phyloP scores from a whole-genome alignment of 1,139 yeast species.

The Suhomyces yuchorum region DNA sequence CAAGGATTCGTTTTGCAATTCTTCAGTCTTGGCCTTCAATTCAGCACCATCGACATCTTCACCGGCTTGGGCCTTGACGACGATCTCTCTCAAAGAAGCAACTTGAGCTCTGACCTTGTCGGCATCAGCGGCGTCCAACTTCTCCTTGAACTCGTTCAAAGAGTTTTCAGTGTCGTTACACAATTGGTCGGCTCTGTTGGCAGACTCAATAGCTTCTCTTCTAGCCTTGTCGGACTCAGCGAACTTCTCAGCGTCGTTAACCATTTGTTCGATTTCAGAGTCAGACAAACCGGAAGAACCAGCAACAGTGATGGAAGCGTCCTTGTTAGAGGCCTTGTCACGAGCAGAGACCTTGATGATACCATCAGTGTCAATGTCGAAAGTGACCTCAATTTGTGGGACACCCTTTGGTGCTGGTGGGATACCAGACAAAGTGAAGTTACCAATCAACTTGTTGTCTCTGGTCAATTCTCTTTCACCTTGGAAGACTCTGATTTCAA shows the following conservation, averaged over 20 bases:
- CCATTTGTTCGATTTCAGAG: slow-evolving; percentile 97
- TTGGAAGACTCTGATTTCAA: slow-evolving; percentile 98
- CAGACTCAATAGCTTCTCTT: slow-evolving; percentile 89
- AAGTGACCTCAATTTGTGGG: slow-evolving; percentile 97
- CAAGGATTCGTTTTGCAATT: slow-evolving; percentile 88
- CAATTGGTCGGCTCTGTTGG: slow-evolving; percentile 97
- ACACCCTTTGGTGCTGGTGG: slow-evolving; percentile 99
- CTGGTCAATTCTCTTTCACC: slow-evolving; percentile 99
- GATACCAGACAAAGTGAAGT: slow-evolving; percentile 93
- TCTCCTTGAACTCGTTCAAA: slow-evolving; percentile 90
- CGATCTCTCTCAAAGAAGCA: slow-evolving; percentile 79
- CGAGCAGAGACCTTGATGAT: slow-evolving; percentile 98
- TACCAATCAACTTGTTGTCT: slow-evolving; percentile 98
- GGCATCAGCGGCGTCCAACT: slow-evolving; percentile 83
- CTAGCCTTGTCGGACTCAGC: slow-evolving; percentile 96
- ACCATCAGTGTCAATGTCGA: slow-evolving; percentile 98
- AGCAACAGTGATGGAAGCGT: slow-evolving; percentile 97
- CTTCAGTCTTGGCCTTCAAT: slow-evolving; percentile 91
- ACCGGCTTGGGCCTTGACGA: slow-evolving; percentile 93
- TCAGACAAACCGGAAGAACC: slow-evolving; percentile 98
- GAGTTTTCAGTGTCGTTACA: slow-evolving; percentile 96
- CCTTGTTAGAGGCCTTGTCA: slow-evolving; percentile 98
- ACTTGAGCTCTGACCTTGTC: slow-evolving; percentile 83
- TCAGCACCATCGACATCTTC: slow-evolving; percentile 81
- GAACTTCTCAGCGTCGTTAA: slow-evolving; percentile 96